A percentile compares a stretch with the other conserved stretches of the same genome.
These are phyloP conservation scores for Holtermanniella nyarrowii DNA, from an alignment of 768 basidiomycete genomes.

Conservation along the genomic window DNA sequence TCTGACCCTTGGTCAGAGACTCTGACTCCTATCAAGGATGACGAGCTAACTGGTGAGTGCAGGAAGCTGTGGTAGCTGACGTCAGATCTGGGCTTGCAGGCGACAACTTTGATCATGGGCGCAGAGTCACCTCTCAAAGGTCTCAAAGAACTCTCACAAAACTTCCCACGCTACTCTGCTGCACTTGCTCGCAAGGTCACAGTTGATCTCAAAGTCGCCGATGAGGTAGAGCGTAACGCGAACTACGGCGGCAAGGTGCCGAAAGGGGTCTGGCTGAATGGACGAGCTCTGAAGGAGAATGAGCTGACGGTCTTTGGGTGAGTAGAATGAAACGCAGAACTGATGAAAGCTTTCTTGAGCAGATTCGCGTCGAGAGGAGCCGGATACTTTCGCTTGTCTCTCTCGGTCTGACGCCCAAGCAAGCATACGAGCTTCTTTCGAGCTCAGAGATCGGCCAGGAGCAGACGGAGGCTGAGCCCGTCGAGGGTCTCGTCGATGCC, in stretches of 20 bases:
- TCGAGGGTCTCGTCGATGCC: conserved; percentile 78
- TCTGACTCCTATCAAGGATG: not conserved
- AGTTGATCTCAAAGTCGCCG: conserved; percentile 46
- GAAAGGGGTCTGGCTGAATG: conserved; percentile 64
- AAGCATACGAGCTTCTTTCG: conserved; percentile 65
- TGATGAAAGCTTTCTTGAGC: conserved; percentile 51
- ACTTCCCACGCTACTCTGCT: conserved; percentile 79
- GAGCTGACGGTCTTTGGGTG: conserved; percentile 64
- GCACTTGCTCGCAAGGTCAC: conserved; percentile 58
- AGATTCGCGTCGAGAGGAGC: conserved; percentile 61
- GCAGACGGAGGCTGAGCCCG: conserved; percentile 47
- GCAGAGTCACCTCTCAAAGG: conserved; percentile 51
- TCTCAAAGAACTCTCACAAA: conserved; percentile 63
- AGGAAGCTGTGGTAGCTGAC: not conserved
- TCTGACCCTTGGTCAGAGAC: conserved; percentile 1
- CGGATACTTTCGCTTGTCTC: conserved; percentile 52
- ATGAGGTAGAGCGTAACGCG: conserved; percentile 53
- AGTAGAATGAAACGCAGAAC: conserved; percentile 9
- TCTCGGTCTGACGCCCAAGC: conserved; percentile 53
- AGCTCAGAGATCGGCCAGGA: conserved; percentile 52
- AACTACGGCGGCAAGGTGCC: conserved; percentile 41
- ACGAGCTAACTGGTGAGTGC: not conserved
- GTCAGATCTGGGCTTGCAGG: conserved; percentile 55
- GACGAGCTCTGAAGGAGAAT: conserved; percentile 50
- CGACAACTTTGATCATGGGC: conserved; percentile 61